Percentiles rank a stretch among this genome's conserved stretches.
Conservation (phyloP, 345 rosid species). For the Schrenkiella parvula region DNA sequence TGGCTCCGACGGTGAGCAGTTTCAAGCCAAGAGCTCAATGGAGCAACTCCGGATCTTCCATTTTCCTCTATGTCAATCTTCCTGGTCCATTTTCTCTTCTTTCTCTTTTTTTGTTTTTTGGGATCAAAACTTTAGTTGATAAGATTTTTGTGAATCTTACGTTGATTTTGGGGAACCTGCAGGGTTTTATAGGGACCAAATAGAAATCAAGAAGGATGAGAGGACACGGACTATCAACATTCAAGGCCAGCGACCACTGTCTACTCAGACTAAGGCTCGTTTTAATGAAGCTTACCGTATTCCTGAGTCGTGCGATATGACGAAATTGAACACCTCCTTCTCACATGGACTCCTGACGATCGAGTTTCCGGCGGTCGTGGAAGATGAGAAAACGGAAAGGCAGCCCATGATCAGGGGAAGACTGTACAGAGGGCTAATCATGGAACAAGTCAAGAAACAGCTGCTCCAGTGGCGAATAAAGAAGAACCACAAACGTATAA, state of each 20-base stretch:
- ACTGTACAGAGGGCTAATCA: background rate
- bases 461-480: background rate
- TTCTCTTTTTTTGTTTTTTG: background rate
- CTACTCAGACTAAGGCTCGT: constrained; percentile 32
- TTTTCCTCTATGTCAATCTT: constrained; percentile 29
- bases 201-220: constrained; percentile 25
- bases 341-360: constrained; percentile 28
- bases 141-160: background rate
- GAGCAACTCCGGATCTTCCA: constrained; percentile 27
- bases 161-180: background rate
- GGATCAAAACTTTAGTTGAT: background rate
- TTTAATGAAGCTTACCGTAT: constrained; percentile 33
- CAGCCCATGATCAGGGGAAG: constrained; percentile 13
- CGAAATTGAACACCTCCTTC: constrained; percentile 11
- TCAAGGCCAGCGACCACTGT: constrained; percentile 34
- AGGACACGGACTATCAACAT: constrained; percentile 20
- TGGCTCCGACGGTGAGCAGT: constrained; percentile 33
- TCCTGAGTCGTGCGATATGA: constrained; percentile 25
- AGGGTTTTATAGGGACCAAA: constrained; percentile 35
- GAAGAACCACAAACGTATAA: constrained; percentile 28
- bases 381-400: constrained; percentile 7
- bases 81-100: constrained; percentile 25
- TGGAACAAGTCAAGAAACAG: constrained; percentile 16
- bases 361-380: constrained; percentile 15
- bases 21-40: constrained; percentile 37